Conservation (phyloP, 495 filamentous ascomycete genomes). For the Parathielavia hyrcaniae region DNA sequence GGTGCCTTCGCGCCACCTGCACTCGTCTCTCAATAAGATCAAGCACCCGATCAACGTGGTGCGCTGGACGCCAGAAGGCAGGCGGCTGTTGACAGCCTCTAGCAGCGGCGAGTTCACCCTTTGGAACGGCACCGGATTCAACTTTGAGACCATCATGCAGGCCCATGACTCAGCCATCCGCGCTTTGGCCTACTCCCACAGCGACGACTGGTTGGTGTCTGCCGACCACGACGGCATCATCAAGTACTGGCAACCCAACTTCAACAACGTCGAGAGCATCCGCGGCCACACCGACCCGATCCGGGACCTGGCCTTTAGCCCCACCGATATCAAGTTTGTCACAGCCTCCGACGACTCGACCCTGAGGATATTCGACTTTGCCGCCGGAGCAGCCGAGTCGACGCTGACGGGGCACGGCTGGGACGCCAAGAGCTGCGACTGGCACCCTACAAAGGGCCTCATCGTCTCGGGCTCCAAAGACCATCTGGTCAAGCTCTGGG, state of each 20-base stretch:
- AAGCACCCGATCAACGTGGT: slow-evolving; percentile 98
- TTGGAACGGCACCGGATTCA: slow-evolving; percentile 98
- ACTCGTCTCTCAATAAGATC: slow-evolving; percentile 94
- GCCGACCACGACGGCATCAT: slow-evolving; percentile 91
- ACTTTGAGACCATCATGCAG: slow-evolving; percentile 98
- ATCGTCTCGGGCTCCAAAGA: slow-evolving; percentile 97
- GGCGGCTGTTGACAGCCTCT: slow-evolving; percentile 81
- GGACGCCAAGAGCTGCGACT: slow-evolving; percentile 94
- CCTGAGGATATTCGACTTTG: slow-evolving; percentile 94
- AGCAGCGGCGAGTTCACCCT: slow-evolving; percentile 97
- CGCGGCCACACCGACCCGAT: slow-evolving; percentile 86
- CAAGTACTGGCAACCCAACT: slow-evolving; percentile 99
- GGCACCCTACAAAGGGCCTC: slow-evolving; percentile 93
- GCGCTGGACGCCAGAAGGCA: slow-evolving; percentile 93
- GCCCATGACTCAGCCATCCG: slow-evolving; percentile 93
- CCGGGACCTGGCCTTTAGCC: slow-evolving; percentile 85
- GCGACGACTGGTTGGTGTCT: slow-evolving; percentile 92
- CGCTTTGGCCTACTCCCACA: slow-evolving; percentile 82
- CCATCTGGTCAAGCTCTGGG: slow-evolving; percentile 95
- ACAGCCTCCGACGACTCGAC: slow-evolving; percentile 91
- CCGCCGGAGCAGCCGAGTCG: slow-evolving; percentile 72
- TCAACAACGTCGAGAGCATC: slow-evolving; percentile 95
- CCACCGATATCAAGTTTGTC: slow-evolving; percentile 90
- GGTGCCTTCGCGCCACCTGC: slow-evolving; percentile 81
- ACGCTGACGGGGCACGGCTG: slow-evolving; percentile 84